Conservation (phyloP, 2,329 filamentous ascomycete genomes). For the Stromatinia cepivora region DNA sequence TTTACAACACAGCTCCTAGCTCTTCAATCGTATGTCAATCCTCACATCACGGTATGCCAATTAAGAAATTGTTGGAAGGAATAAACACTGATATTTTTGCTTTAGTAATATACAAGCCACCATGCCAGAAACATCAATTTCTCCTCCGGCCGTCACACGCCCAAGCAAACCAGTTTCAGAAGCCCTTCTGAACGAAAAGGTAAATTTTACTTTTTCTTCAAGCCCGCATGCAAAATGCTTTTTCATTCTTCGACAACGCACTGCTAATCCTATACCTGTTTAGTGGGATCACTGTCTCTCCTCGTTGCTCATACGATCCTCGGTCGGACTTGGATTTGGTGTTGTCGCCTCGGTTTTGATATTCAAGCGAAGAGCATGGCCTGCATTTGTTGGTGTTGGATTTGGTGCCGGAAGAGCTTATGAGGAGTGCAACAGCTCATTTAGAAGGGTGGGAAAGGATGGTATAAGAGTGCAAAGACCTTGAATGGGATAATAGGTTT, state of each 20-base stretch:
- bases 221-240: no score
- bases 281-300: constrained; percentile 99
- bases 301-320: constrained; percentile 94
- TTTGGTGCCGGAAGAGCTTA: constrained; percentile 96
- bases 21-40: constrained; percentile 20
- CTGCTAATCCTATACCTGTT: constrained; percentile 24
- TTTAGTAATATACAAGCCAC: constrained; percentile 17
- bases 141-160: constrained; percentile 61
- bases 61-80: constrained; percentile 1
- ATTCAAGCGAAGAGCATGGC: constrained; percentile 98
- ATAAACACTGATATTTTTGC: constrained; percentile 8
- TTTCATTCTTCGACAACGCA: constrained; percentile 9
- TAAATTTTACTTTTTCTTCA: constrained; percentile 43
- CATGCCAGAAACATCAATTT: constrained; percentile 40
- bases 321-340: constrained; percentile 93
- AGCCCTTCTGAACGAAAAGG: constrained; percentile 98
- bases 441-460: constrained; percentile 39
- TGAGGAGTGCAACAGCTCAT: constrained; percentile 82
- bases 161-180: constrained; percentile 85
- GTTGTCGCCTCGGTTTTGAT: constrained; percentile 97
- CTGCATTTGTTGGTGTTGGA: constrained; percentile 89
- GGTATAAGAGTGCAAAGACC: constrained; percentile 38
- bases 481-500: constrained; percentile 30
- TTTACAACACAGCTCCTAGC: constrained; percentile 22
- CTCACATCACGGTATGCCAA: constrained; percentile 29